Base-by-base conservation (phyloP, 2,329 filamentous ascomycete species). In the Colletotrichum cereale region DNA sequence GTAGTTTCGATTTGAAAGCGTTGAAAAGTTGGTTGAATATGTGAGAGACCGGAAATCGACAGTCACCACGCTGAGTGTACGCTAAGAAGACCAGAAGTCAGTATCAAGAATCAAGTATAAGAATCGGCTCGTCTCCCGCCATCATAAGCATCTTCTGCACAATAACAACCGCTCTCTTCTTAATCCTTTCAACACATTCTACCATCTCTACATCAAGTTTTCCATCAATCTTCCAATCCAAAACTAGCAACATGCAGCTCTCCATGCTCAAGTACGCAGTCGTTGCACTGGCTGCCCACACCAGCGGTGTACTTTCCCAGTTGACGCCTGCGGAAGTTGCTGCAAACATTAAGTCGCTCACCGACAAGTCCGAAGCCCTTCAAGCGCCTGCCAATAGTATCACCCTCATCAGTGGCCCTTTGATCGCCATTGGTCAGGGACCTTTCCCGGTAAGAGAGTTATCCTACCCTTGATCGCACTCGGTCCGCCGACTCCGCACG, bases 391-490 rank as follows among this genome's bases (percentile, higher is more conserved):
- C 79, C 1, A 36, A 77, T n/a, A 65, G 42, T 16, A 78, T 81
- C 60, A 75, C 47, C 42, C 5, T 77, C n/a, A 1, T 78, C 63
- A 80, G 76, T 47, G 76, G 73, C 0, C 74, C 76, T 4, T 67
- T 80, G 21, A 64, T 80, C 10, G 3, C 76, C 11, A 58, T 77
- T 12, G 79, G 78, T 21, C 74, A 66, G 36, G 80, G 80, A 2
- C 78, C 78, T 2, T 78, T 79, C 72, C 78, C 79, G 5, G 78
- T 80, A 74, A 67, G 76, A 18, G 5, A 29, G 1, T 18, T 24
- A 16, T 71, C 12, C 31, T 31, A 67, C 34, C 36, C 21, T 24
- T 29, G 16, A 50, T 5, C 1, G 4, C 47, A 10, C 31, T 16
- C 21, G 11, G 6, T 4, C 14, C 36, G 3, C 3, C 14, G 1